Evolutionary conservation across 352 stramenopile species (phyloP), one percentile per base, ranked within the genome.

Genomic region (Pythium volutum): DNA sequence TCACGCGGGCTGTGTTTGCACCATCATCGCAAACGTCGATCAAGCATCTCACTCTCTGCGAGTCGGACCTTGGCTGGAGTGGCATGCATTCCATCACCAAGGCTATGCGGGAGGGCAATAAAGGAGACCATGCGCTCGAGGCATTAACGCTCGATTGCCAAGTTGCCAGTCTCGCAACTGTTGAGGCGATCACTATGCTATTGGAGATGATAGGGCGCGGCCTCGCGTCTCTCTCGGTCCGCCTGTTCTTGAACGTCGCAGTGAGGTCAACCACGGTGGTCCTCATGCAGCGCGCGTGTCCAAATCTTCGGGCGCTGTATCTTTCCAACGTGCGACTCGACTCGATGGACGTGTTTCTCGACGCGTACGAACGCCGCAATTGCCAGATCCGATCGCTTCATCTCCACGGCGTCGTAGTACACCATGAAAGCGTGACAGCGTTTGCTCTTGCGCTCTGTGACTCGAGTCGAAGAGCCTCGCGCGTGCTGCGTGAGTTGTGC

Each of bases 41-140:
- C 51, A 67, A 61, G 43, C 59, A 61, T 31, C 4, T 67, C 4
- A 31, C 51, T 8, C 55, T 67, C 23, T n/a, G 45, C n/a, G 42
- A 67, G 36, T 15, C 22, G 41, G 51, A 67, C n/a, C 55, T 61
- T 14, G 3, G n/a, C 18, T n/a, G 38, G 2, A 34, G 3, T 12
- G 58, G 59, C 22, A 49, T 59, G 12, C 26, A 33, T 25, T 41
- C 33, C 12, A 50, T 59, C 16, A 11, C 41, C 3, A 52, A 25
- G 22, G 9, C 58, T 4, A 38, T 22, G 11, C 18, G 22, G 9
- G 34, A 58, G 18, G 3, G 3, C 11, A 26, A 26, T 8, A 20
- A 31, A n/a, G 26, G 10, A 27, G 16, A 26, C 11, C 58, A 65
- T 25, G 20, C 29, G 14, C 33, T 61, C 1, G 41, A 56, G 43